Evolutionary conservation across 768 basidiomycete genomes (phyloP), one percentile per base, ranked within the genome.

Genomic region (Gloeopeniophorella convolvens): DNA sequence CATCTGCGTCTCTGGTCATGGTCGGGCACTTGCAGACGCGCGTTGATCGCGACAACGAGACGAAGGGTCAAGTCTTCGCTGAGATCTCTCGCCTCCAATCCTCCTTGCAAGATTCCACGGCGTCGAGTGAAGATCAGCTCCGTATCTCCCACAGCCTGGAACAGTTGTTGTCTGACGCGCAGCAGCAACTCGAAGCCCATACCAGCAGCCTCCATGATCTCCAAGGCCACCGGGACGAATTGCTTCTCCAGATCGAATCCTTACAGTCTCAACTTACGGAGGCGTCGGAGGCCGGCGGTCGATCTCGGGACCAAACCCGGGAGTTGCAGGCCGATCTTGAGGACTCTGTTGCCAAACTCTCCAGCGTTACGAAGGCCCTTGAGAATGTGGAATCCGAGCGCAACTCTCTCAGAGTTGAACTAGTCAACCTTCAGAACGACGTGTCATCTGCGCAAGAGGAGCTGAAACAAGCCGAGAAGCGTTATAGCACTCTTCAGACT

Each of bases 301-400:
- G 30, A 32, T 5, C 49, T 23, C 15, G 41, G n/a, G 50, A 43
- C 21, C 55, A 57, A 37, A 34, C 23, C 16, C 26, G 26, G 12
- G 48, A 48, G 32, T 13, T 55, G 21, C 56, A 58, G 35, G 42
- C 42, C 28, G 66, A 54, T 48, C 63, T 79, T 18, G 67, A 72
- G 26, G 67, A 71, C 43, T 65, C 73, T 16, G 70, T 75, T 55
- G 64, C 67, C 7, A 74, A 71, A 36, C 62, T 85, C 9, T 52
- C 62, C 5, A 72, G 72, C n/a, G 60, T 76, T 18, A 68, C 69
- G 5, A 68, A 72, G 42, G 64, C 72, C 13, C 70, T 80, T 12
- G 76, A 82, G 37, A 71, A 76, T 33, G 66, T 77, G 33, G 83
- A 85, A 59, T 76, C 82, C 0, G 77, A 85, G 58, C 79, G 85